Percentiles rank a stretch among this genome's conserved stretches.
Evolutionary conservation across 1,284 basidiomycete genomes (phyloP).

Genomic region (Ceratorhiza oryzae-sativae): DNA sequence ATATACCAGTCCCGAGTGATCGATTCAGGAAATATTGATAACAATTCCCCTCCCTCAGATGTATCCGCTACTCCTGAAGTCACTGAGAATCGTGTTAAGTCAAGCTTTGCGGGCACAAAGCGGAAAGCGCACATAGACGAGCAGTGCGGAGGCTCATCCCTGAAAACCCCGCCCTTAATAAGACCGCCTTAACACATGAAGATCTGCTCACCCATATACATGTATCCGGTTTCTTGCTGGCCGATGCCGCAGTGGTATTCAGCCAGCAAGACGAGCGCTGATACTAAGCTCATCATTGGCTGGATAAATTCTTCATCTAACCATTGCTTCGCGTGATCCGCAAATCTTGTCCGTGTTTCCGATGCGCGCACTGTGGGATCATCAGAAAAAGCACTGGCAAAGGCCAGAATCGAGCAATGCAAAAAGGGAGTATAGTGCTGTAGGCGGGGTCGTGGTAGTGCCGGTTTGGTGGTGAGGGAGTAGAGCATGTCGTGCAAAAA

Average conservation of each 20-base stretch:
- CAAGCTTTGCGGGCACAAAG: background rate
- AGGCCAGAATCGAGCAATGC: constrained; percentile 69
- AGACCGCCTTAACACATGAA: background rate
- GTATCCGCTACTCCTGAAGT: too few species aligned
- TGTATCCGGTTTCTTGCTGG: constrained; percentile 46
- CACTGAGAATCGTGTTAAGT: background rate
- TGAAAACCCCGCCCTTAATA: constrained; percentile 42
- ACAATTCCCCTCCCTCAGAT: too few species aligned
- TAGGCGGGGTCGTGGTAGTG: background rate
- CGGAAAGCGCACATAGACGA: constrained; percentile 47
- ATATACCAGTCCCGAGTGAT: constrained; percentile 63
- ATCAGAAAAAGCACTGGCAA: constrained; percentile 66
- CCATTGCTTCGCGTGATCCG: constrained; percentile 61
- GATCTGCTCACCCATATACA: constrained; percentile 43
- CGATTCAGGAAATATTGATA: constrained; percentile 59
- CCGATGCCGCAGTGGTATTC: constrained; percentile 61
- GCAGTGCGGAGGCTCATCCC: constrained; percentile 63
- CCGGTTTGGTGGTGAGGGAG: background rate
- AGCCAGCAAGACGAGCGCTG: constrained; percentile 63
- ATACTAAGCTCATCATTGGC: constrained; percentile 66
- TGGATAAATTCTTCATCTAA: constrained; percentile 64
- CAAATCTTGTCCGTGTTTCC: constrained; percentile 59
- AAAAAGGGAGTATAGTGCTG: constrained; percentile 71
- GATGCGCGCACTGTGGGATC: constrained; percentile 59
- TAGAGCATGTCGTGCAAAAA: constrained; percentile 64